phyloP scores from a whole-genome alignment of 2,329 filamentous ascomycete genomes.

The Penicillium glabrum region DNA sequence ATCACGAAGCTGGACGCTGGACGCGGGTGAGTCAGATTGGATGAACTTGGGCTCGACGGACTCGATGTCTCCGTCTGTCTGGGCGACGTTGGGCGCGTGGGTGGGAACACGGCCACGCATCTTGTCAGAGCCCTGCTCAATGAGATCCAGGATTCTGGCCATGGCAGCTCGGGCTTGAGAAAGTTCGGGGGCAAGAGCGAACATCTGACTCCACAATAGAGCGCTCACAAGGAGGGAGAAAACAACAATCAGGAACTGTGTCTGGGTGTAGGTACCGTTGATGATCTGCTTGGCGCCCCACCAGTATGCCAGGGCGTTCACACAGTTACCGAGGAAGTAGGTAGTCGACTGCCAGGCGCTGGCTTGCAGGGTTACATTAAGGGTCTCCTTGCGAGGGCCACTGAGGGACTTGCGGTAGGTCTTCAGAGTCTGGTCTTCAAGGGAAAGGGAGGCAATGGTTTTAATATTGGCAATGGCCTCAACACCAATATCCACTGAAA shows the following conservation, averaged over 20 bases:
- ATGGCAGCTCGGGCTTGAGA: constrained; percentile 64
- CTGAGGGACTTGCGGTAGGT: constrained; percentile 48
- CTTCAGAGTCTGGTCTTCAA: constrained; percentile 50
- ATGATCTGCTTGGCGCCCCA: constrained; percentile 73
- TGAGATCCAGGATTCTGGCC: constrained; percentile 53
- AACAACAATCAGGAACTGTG: constrained; percentile 73
- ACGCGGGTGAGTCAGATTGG: constrained; percentile 30
- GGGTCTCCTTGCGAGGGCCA: constrained; percentile 50
- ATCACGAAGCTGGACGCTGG: constrained; percentile 55
- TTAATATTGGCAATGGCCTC: constrained; percentile 55
- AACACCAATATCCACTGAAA: constrained; percentile 52
- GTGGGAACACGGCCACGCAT: constrained; percentile 25
- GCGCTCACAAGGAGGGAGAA: constrained; percentile 71
- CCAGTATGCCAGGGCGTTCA: constrained; percentile 77
- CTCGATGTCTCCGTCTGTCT: constrained; percentile 26
- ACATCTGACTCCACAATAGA: constrained; percentile 72
- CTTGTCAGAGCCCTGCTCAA: constrained; percentile 37
- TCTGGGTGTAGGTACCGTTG: constrained; percentile 62
- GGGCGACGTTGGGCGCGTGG: background rate
- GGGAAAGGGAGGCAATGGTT: constrained; percentile 52
- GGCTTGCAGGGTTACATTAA: constrained; percentile 48
- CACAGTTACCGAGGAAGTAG: constrained; percentile 58
- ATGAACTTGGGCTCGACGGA: constrained; percentile 18
- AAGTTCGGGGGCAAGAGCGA: constrained; percentile 73
- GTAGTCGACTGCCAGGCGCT: constrained; percentile 49